Evolutionary conservation across 768 basidiomycete genomes (phyloP).

Genomic region (Heimioporus sp.): DNA sequence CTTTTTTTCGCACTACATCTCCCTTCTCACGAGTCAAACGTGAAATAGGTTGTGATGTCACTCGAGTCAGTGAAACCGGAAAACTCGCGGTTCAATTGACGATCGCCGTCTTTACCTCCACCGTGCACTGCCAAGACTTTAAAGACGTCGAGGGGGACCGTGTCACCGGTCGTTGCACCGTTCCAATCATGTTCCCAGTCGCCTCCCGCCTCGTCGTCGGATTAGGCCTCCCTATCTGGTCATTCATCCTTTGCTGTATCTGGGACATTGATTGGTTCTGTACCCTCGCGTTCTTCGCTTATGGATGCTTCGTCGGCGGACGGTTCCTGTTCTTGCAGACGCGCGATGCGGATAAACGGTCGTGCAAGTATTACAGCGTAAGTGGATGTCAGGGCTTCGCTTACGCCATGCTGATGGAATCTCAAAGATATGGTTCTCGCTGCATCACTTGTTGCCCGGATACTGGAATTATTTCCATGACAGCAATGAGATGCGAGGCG

Average conservation of each 20-base stretch:
- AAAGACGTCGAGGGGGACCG: slow-evolving; percentile 44
- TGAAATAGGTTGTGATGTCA: slow-evolving; percentile 11
- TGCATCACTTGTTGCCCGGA: slow-evolving; percentile 34
- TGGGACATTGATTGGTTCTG: slow-evolving; percentile 35
- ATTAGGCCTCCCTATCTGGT: slow-evolving; percentile 38
- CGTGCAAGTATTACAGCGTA: slow-evolving; percentile 39
- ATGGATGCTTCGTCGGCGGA: slow-evolving; percentile 34
- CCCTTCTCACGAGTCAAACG: too few relatives aligned
- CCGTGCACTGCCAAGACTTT: slow-evolving; percentile 50
- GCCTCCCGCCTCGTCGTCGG: slow-evolving; percentile 34
- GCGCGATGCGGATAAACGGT: slow-evolving; percentile 30
- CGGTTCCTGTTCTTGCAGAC: slow-evolving; percentile 32
- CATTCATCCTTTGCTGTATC: slow-evolving; percentile 28
- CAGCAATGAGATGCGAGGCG: slow-evolving; percentile 4
- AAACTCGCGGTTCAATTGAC: slow-evolving; percentile 35
- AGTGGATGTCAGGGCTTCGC: slow-evolving; percentile 4
- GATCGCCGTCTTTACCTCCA: slow-evolving; percentile 40
- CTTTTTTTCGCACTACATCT: too few relatives aligned
- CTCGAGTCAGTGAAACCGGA: slow-evolving; percentile 26
- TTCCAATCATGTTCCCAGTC: slow-evolving; percentile 44
- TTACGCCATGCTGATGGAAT: not conserved
- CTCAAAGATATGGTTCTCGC: slow-evolving; percentile 33
- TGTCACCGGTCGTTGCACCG: slow-evolving; percentile 37
- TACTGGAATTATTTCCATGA: slow-evolving; percentile 36
- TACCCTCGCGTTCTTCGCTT: slow-evolving; percentile 26